A percentile compares a stretch with the other conserved stretches of the same genome.
These are phyloP conservation scores for Neofusicoccum laricinum DNA, from an alignment of 2,329 filamentous ascomycete species.

Conservation along the genomic window DNA sequence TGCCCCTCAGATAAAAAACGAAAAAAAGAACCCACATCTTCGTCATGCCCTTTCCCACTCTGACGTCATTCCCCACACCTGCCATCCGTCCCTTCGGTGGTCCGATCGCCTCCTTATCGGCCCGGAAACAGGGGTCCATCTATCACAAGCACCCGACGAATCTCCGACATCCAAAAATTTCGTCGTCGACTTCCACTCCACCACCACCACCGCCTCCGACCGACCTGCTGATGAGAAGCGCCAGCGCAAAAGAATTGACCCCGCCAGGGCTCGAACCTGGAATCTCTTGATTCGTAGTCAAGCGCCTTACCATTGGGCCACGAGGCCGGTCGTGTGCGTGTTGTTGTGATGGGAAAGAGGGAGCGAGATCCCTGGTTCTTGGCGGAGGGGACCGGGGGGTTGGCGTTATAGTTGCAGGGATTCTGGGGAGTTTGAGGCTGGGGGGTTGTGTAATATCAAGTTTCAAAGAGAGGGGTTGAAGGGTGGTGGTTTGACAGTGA, in stretches of 20 bases:
- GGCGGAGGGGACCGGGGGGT: too few relatives aligned
- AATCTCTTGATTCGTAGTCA: conserved; percentile 53
- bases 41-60: not conserved
- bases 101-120: not conserved
- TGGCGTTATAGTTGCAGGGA: too few relatives aligned
- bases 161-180: not conserved
- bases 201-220: not conserved
- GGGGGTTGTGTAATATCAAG: too few relatives aligned
- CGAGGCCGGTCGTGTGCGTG: not conserved
- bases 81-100: not conserved
- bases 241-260: conserved; percentile 5
- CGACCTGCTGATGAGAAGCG: not conserved
- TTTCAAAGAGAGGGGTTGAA: too few relatives aligned
- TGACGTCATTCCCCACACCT: not conserved
- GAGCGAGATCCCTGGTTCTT: not conserved
- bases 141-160: not conserved
- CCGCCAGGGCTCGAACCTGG: conserved; percentile 24
- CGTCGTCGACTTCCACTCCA: too few relatives aligned
- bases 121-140: not conserved
- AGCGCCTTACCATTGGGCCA: conserved; percentile 59
- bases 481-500: too few relatives aligned
- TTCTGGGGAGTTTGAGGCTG: too few relatives aligned
- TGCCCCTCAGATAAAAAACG: not conserved
- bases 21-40: not conserved
- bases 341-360: not conserved